Percentiles rank a stretch among this genome's conserved stretches.
phyloP scores from a whole-genome alignment of 495 filamentous ascomycete genomes.

The Xylaria telfairii region DNA sequence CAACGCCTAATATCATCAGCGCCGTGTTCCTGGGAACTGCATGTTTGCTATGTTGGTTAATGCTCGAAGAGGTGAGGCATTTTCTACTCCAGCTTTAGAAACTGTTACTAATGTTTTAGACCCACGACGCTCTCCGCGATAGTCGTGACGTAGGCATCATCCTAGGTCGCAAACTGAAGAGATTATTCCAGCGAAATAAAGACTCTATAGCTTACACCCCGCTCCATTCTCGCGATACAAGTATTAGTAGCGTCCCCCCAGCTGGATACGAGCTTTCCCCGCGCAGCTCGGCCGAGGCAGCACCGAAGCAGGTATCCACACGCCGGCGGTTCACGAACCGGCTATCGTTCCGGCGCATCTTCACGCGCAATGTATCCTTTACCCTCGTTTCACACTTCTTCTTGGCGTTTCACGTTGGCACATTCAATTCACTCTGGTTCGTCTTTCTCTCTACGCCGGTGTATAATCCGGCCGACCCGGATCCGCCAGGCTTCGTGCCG shows the following conservation, averaged over 20 bases:
- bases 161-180: conserved; percentile 37
- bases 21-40: conserved; percentile 67
- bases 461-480: conserved; percentile 54
- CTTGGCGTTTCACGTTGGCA: conserved; percentile 78
- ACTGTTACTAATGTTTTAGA: conserved; percentile 48
- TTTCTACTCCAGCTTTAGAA: not conserved
- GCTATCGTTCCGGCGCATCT: conserved; percentile 76
- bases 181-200: conserved; percentile 28
- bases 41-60: conserved; percentile 63
- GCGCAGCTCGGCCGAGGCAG: conserved; percentile 26
- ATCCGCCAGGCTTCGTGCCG: conserved; percentile 39
- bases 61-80: conserved; percentile 68
- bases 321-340: conserved; percentile 44
- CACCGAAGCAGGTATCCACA: not conserved
- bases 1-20: conserved; percentile 76
- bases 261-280: conserved; percentile 39
- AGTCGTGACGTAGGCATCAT: conserved; percentile 56
- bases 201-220: conserved; percentile 34
- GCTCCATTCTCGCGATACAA: conserved; percentile 32
- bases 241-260: conserved; percentile 29
- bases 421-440: conserved; percentile 85
- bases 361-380: conserved; percentile 72
- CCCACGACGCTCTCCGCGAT: conserved; percentile 54
- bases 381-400: conserved; percentile 73
- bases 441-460: conserved; percentile 84